phyloP scores from a whole-genome alignment of 345 rosid genomes.

The Gossypium stocksii region DNA sequence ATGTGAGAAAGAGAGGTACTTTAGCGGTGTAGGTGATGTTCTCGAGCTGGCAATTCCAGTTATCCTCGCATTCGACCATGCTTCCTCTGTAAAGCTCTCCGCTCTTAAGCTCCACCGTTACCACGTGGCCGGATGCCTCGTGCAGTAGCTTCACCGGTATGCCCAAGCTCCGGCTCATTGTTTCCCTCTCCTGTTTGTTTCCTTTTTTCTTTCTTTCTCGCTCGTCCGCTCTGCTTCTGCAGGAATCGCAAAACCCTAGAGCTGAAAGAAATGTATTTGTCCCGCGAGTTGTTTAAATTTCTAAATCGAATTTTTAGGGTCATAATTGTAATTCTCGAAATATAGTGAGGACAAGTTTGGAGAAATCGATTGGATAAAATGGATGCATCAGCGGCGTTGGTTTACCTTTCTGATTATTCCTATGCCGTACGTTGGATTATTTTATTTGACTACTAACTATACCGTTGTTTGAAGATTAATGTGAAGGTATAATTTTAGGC shows the following conservation, averaged over 20 bases:
- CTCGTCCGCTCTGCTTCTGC: neutral
- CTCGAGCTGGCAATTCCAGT: slow-evolving; percentile 94
- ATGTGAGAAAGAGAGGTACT: slow-evolving; percentile 24
- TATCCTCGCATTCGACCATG: slow-evolving; percentile 86
- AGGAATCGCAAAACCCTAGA: slow-evolving; percentile 45
- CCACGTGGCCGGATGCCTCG: slow-evolving; percentile 79
- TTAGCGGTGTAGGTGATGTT: slow-evolving; percentile 71
- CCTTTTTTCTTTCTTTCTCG: neutral
- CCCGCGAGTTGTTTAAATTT: neutral
- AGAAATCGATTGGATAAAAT: neutral
- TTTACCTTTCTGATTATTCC: neutral
- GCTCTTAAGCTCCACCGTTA: slow-evolving; percentile 82
- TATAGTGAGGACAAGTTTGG: neutral
- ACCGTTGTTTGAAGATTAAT: neutral
- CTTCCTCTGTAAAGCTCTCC: slow-evolving; percentile 88
- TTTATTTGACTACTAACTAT: neutral
- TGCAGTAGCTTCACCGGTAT: slow-evolving; percentile 87
- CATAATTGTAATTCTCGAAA: neutral
- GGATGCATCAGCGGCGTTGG: neutral
- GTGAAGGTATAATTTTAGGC: too few relatives aligned
- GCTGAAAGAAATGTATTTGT: neutral
- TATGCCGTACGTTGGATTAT: neutral
- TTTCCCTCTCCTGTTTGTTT: neutral
- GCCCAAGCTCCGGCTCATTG: slow-evolving; percentile 82
- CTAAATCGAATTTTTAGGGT: neutral